These are phyloP conservation scores for Rhododendron simsii DNA, from an alignment of 148 eudicot species.

Conservation along the genomic window DNA sequence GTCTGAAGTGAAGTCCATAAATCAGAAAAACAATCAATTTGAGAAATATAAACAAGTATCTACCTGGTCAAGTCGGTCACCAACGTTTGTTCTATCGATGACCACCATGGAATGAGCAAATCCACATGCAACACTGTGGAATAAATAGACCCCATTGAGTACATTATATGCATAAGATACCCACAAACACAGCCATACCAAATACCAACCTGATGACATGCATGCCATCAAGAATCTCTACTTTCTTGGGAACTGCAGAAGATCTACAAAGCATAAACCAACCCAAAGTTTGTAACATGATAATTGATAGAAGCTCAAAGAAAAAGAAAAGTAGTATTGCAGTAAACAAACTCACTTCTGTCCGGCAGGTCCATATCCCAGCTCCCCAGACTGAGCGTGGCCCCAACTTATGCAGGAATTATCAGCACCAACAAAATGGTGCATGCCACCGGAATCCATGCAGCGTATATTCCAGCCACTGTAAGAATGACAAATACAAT, in stretches of 20 bases:
- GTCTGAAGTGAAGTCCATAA: neutral
- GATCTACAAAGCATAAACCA: slow-evolving; percentile 33
- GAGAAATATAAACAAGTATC: neutral
- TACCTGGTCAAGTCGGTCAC: slow-evolving; percentile 87
- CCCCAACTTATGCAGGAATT: slow-evolving; percentile 98
- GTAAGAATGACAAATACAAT: slow-evolving; percentile 5
- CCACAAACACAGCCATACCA: neutral
- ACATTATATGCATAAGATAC: neutral
- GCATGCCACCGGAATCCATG: slow-evolving; percentile 89
- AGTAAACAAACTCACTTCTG: slow-evolving; percentile 41
- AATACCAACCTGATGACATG: slow-evolving; percentile 63
- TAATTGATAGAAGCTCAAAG: neutral
- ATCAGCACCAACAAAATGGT: slow-evolving; percentile 96
- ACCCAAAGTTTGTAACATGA: neutral
- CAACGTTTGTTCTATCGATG: slow-evolving; percentile 60
- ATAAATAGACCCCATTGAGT: slow-evolving; percentile 11
- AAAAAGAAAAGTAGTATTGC: neutral
- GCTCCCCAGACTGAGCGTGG: slow-evolving; percentile 81
- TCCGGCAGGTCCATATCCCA: slow-evolving; percentile 75
- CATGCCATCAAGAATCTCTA: slow-evolving; percentile 70
- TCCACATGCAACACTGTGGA: slow-evolving; percentile 86
- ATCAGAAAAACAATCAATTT: neutral
- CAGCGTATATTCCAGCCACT: slow-evolving; percentile 95
- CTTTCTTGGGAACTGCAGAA: slow-evolving; percentile 64
- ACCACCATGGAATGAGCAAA: slow-evolving; percentile 85